Evolutionary conservation across 257 asterid genomes (phyloP), one percentile per base, ranked within the genome.

Genomic region (Jaltomata sinuosa): DNA sequence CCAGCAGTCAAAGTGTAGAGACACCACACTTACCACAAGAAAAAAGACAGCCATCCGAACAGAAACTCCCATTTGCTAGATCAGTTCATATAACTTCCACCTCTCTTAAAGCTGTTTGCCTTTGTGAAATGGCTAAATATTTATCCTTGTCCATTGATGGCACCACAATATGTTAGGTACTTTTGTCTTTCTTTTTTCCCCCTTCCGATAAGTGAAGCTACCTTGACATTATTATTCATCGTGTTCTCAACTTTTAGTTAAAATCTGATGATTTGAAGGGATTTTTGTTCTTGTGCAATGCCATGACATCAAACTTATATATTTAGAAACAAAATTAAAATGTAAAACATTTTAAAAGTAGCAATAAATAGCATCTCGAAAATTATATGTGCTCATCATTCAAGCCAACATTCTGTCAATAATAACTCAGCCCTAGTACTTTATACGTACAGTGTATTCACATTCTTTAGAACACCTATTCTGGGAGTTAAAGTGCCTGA

Each of bases 401-500:
- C 81, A 49, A 76, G 81, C 36, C 81, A 76, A 27, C 38, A 45
- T 76, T 76, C 84, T 18, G 72, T 72, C 80, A 85, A 83, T 32
- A 81, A 49, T 47, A 47, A 45, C 25, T 76, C 42, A 27, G 38
- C 81, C 15, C 5, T 21, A 76, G 85, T 71, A 86, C 49, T 64
- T 62, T 45, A 87, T 22, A 89, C 97, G 2, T 91, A 97, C 99
- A 97, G 94, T 34, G 98, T 92, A 1, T 84, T 88, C 82, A 97
- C 90, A 87, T 87, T 80, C 88, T 89, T 93, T 86, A 97, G 83
- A 85, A 81, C 89, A 88, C 93, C 97, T 49, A 95, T 85, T 88
- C 84, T 84, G 34, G 99, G 96, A 21, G 99, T 90, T 71, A 97
- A 84, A 29, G 93, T 91, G 87, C 99, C 99, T 36, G 96, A 85